Percentiles rank a stretch among this genome's conserved stretches.
phyloP scores from a whole-genome alignment of 2,329 filamentous ascomycete genomes.

The Aaosphaeria pasadenensis region DNA sequence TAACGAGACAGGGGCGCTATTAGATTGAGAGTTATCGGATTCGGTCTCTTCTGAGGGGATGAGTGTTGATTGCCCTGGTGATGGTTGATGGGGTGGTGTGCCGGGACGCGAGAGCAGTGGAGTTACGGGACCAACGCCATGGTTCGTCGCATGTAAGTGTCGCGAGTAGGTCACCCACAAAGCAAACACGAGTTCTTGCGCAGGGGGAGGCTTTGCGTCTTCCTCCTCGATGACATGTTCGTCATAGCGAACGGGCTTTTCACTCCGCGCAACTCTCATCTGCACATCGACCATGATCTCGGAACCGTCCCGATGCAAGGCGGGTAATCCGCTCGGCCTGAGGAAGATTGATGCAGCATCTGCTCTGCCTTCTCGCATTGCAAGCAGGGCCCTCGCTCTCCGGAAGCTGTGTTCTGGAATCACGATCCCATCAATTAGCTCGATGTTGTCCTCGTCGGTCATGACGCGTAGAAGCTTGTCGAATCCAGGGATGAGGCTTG shows the following conservation, averaged over 20 bases:
- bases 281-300: conserved; percentile 94
- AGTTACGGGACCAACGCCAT: conserved; percentile 60
- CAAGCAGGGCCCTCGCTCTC: conserved; percentile 78
- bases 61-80: conserved; percentile 64
- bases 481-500: conserved; percentile 79
- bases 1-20: conserved; percentile 43
- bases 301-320: conserved; percentile 84
- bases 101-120: conserved; percentile 61
- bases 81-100: conserved; percentile 76
- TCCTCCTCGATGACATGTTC: conserved; percentile 65
- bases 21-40: conserved; percentile 28
- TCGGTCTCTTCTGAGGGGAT: conserved; percentile 36
- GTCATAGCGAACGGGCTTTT: conserved; percentile 50
- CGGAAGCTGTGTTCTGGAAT: conserved; percentile 95
- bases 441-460: conserved; percentile 80
- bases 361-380: conserved; percentile 75
- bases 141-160: conserved; percentile 76
- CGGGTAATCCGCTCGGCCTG: conserved; percentile 78
- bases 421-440: conserved; percentile 88
- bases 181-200: conserved; percentile 78
- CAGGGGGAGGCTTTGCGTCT: conserved; percentile 46
- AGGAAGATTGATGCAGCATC: conserved; percentile 75
- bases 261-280: conserved; percentile 92
- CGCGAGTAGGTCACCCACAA: conserved; percentile 97
- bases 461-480: conserved; percentile 78